Base-by-base conservation (phyloP, 495 filamentous ascomycete species). In the Baudoinia panamericana region DNA sequence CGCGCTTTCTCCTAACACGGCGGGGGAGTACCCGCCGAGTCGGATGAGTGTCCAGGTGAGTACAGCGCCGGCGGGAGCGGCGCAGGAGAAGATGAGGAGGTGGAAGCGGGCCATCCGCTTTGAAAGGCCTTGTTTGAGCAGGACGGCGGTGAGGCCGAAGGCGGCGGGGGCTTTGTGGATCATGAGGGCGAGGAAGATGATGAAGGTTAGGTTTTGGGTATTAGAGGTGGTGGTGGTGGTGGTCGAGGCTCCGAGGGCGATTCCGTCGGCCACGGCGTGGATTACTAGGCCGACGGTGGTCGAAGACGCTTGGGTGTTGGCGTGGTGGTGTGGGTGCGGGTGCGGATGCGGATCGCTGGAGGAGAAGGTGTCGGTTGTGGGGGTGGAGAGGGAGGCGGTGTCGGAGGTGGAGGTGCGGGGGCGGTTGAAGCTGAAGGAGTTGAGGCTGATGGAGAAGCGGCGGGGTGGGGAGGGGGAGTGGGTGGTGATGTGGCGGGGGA, bases 171-270 rank as follows among this genome's bases (percentile, higher is more conserved):
- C 88, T 60, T 97, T 97, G 54, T 97, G 90, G 2, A 96, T 70
- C 82, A 97, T 87, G 43, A 97, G 92, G 4, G 90, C 90, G 16
- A 95, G 54, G 53, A 97, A 97, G 30, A 97, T 83, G 48, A 97
- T 82, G 27, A 94, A 73, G 23, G 75, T 80, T 5, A 96, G 63
- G 28, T 72, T 72, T 46, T 80, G 74, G n/a, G 68, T 68, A 15
- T 75, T 78, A 8, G 76, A 71, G 0, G 84, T 86, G 13, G 85
- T 73, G 0, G 84, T 78, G 8, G 76, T 71, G 0, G 84, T 86
- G 13, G 85, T 73, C 0, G 84, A 90, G 17, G 90, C 90, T 3
- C 90, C 90, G 51, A 97, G 75, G 0, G 90, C 90, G 33, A 97
- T 93, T 3, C 90, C 90, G 48, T 97, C 90, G n/a, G 90, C 90